Base-by-base conservation (phyloP, 257 asterid species). In the Solanum bulbocastanum region DNA sequence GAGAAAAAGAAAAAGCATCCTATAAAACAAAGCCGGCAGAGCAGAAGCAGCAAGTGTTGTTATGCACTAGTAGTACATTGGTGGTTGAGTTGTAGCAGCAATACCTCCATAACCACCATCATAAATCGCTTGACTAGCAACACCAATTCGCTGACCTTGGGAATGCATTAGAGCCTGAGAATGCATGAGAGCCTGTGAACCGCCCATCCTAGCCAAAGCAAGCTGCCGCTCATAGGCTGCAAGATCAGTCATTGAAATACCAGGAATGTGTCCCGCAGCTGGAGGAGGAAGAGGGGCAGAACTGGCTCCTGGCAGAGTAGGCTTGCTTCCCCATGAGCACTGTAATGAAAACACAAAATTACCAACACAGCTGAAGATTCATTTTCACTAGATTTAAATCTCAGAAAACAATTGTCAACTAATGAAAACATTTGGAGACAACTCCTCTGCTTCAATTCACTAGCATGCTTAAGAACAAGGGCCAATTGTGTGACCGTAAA, bases 261-360 rank as follows among this genome's bases (percentile, higher is more conserved):
- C 94, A 1, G 93, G 94, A 46, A 94, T 66, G 10, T 92, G 95
- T 32, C 92, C 91, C 2, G 42, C 32, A 22, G 93, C 93, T 5
- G 98, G 98, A 32, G 95, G 98, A 37, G 98, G 94, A 40, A 96
- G 93, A 23, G 98, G 98, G 86, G 86, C 89, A 18, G 96, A 94
- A 42, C 92, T 92, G 75, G 94, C 93, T 75, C 98, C 98, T 0
- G 93, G 96, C 12, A 95, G 95, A 44, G 98, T 94, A 6, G 98
- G 98, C 92, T 96, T 96, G 87, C 95, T 94, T 65, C 98, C 98
- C 98, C 98, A 96, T 6, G 98, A 96, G 90, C 98, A 94, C 98
- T 94, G 78, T 76, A 71, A 25, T 10, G 8, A 22, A 78, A 78
- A 78, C 40, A 62, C 33, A 76, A 76, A 76, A n/a, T 40, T 40